phyloP scores from a whole-genome alignment of 805 yeast species.

The Yarrowia keelungensis region DNA sequence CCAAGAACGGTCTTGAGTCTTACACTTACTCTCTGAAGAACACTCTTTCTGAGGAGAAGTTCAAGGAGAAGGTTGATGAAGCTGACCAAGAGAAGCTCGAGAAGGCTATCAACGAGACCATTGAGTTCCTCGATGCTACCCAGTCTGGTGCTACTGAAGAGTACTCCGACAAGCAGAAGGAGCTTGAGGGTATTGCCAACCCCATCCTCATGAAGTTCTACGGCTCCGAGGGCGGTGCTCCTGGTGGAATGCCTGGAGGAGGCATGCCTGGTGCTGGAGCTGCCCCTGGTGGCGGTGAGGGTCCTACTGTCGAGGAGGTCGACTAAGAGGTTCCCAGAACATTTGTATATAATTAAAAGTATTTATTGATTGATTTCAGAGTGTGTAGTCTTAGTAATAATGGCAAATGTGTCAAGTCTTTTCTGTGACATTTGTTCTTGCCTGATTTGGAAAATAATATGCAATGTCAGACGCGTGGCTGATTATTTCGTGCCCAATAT shows the following conservation, averaged over 20 bases:
- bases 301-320: conserved; percentile 20
- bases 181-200: conserved; percentile 17
- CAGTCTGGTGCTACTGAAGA: conserved; percentile 10
- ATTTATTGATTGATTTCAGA: not conserved
- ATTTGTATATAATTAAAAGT: conserved; percentile 3
- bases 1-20: conserved; percentile 18
- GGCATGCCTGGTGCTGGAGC: conserved; percentile 19
- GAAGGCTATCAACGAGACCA: conserved; percentile 17
- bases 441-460: not conserved
- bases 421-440: no score
- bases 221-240: conserved; percentile 5
- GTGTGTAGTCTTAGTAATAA: no score
- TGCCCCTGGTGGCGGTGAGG: conserved; percentile 19
- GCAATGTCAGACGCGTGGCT: not conserved
- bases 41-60: conserved; percentile 12
- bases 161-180: conserved; percentile 21
- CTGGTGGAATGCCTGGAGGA: conserved; percentile 17
- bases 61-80: conserved; percentile 19
- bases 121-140: conserved; percentile 10
- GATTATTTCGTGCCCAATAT: no score
- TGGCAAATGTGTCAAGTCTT: no score
- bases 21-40: conserved; percentile 17
- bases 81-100: conserved; percentile 13
- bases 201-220: conserved; percentile 19
- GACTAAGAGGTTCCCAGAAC: not conserved